A percentile compares a stretch with the other conserved stretches of the same genome.
Evolutionary conservation across 2,329 filamentous ascomycete genomes (phyloP).

Genomic region (Pseudocercospora fijiensis): DNA sequence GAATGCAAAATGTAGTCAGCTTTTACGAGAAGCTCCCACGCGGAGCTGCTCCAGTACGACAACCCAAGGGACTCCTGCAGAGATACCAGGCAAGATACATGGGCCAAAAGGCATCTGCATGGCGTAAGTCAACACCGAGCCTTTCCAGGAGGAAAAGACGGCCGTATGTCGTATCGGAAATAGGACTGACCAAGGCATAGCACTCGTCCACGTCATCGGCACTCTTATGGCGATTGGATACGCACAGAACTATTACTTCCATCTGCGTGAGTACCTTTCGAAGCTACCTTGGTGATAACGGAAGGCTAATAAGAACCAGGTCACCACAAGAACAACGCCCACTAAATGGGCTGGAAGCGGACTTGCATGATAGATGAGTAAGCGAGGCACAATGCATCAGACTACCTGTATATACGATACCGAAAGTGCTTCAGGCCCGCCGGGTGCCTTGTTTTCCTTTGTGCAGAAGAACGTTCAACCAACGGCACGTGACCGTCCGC

Average conservation of each 20-base stretch:
- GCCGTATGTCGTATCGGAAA: neutral
- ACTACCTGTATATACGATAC: constrained; percentile 27
- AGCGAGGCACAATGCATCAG: constrained; percentile 13
- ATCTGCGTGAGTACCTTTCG: constrained; percentile 74
- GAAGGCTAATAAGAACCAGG: constrained; percentile 55
- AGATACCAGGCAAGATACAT: constrained; percentile 88
- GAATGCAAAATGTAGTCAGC: constrained; percentile 96
- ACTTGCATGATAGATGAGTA: constrained; percentile 12
- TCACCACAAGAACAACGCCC: constrained; percentile 99
- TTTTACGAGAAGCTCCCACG: constrained; percentile 99
- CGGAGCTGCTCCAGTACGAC: constrained; percentile 78
- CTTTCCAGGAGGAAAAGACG: neutral
- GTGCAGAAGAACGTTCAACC: neutral
- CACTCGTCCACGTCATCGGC: constrained; percentile 81
- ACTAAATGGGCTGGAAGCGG: constrained; percentile 57
- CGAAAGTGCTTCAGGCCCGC: constrained; percentile 16
- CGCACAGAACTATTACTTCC: constrained; percentile 99
- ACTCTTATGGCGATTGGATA: constrained; percentile 81
- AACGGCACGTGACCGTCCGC: constrained; percentile 3
- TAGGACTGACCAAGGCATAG: constrained; percentile 50
- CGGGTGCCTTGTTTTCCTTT: constrained; percentile 13
- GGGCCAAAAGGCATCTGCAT: constrained; percentile 84
- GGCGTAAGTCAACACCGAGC: constrained; percentile 65
- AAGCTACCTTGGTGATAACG: neutral
- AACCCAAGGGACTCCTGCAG: constrained; percentile 78